phyloP scores from a whole-genome alignment of 2,329 filamentous ascomycete genomes.

The Dendrostoma leiphaemia region DNA sequence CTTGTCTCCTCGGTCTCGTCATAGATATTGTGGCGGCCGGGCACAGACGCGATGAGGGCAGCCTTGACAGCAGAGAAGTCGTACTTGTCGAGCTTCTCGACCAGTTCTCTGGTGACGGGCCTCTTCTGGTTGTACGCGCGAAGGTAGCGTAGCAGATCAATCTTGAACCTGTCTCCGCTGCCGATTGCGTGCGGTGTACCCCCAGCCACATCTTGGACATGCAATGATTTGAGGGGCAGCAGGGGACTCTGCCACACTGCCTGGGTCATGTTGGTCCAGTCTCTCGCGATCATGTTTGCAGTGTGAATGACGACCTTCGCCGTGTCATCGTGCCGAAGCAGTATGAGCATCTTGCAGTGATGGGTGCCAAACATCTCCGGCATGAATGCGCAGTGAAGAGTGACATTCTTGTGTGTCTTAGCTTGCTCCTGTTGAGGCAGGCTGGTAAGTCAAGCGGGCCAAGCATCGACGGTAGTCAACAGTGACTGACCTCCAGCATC shows the following conservation, averaged over 20 bases:
- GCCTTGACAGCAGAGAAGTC: slow-evolving; percentile 71
- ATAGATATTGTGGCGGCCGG: slow-evolving; percentile 59
- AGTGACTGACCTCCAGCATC: slow-evolving; percentile 50
- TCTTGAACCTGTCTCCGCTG: slow-evolving; percentile 70
- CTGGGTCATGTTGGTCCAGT: slow-evolving; percentile 88
- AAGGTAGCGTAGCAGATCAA: slow-evolving; percentile 72
- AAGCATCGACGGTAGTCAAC: background rate
- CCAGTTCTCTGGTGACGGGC: slow-evolving; percentile 52
- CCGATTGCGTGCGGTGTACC: slow-evolving; percentile 40
- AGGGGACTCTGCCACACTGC: slow-evolving; percentile 75
- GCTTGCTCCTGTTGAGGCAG: slow-evolving; percentile 53
- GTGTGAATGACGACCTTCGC: slow-evolving; percentile 84
- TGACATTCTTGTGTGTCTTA: slow-evolving; percentile 62
- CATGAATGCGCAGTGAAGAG: slow-evolving; percentile 72
- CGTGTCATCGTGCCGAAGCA: slow-evolving; percentile 72
- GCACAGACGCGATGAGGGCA: slow-evolving; percentile 75
- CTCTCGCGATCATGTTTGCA: slow-evolving; percentile 84
- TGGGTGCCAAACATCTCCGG: slow-evolving; percentile 85
- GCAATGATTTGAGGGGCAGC: slow-evolving; percentile 49
- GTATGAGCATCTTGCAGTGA: slow-evolving; percentile 82
- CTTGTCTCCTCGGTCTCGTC: slow-evolving; percentile 45
- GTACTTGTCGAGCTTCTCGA: slow-evolving; percentile 55
- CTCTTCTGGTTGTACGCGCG: slow-evolving; percentile 62
- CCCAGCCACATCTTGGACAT: no score
- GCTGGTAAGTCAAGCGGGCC: background rate